These are phyloP conservation scores for Staphylotrichum tortipilum DNA, from an alignment of 495 filamentous ascomycete species.

Conservation along the genomic window DNA sequence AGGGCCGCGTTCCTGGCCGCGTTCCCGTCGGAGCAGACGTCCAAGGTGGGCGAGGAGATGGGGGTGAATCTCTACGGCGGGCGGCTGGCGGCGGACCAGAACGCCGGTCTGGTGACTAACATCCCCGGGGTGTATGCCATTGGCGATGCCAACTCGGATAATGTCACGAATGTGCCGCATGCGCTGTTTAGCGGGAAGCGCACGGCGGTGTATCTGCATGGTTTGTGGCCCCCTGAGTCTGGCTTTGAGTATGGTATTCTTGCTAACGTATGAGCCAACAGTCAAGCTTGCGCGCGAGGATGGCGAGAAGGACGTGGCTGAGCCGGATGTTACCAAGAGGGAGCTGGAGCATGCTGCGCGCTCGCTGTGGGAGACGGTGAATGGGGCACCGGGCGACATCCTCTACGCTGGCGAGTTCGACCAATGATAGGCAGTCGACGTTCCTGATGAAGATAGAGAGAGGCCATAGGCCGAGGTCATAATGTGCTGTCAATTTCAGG, in stretches of 20 bases:
- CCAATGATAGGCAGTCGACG: background rate
- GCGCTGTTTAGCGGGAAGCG: constrained; percentile 51
- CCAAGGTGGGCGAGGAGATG: constrained; percentile 28
- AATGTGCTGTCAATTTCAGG: background rate
- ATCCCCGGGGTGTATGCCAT: constrained; percentile 45
- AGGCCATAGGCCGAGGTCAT: no score
- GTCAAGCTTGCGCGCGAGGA: constrained; percentile 13
- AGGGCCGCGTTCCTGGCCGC: constrained; percentile 44
- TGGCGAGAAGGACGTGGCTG: constrained; percentile 9
- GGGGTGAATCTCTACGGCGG: constrained; percentile 36
- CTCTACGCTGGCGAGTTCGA: constrained; percentile 18
- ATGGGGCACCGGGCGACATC: constrained; percentile 9
- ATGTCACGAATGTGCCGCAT: constrained; percentile 51
- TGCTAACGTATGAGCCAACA: no score
- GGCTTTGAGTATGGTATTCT: no score
- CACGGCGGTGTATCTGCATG: constrained; percentile 47
- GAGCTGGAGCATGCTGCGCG: constrained; percentile 9
- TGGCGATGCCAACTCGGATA: constrained; percentile 50
- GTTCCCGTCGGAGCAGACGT: constrained; percentile 39
- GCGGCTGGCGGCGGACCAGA: constrained; percentile 37
- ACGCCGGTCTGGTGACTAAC: constrained; percentile 36
- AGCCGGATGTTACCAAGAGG: background rate
- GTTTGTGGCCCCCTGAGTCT: no score
- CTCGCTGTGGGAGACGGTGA: constrained; percentile 13
- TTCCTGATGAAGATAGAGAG: background rate